Evolutionary conservation across 768 basidiomycete genomes (phyloP).

Genomic region (Kondoa malvinella): DNA sequence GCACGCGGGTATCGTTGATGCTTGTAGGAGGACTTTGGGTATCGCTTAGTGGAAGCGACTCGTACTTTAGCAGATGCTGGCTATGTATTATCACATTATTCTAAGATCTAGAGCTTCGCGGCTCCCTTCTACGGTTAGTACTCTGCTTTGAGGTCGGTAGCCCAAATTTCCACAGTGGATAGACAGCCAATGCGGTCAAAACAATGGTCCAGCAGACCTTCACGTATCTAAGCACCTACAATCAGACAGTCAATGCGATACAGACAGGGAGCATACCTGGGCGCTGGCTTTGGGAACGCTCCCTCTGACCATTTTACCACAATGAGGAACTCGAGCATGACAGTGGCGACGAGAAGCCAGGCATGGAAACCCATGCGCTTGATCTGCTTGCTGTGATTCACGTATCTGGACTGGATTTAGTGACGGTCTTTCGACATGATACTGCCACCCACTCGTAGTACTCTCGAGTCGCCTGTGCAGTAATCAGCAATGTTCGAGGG

Average conservation of each 20-base stretch:
- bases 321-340: slow-evolving; percentile 59
- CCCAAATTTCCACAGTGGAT: neutral
- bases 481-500: neutral
- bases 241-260: neutral
- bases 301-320: slow-evolving; percentile 69
- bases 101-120: neutral
- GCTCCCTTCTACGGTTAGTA: neutral
- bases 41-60: too few relatives aligned
- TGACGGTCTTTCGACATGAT: slow-evolving; percentile 42
- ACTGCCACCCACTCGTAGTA: slow-evolving; percentile 67
- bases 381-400: slow-evolving; percentile 42
- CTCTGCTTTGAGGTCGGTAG: neutral
- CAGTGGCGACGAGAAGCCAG: slow-evolving; percentile 73
- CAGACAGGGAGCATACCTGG: neutral
- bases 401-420: slow-evolving; percentile 1
- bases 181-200: neutral
- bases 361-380: slow-evolving; percentile 78
- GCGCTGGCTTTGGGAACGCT: slow-evolving; percentile 37
- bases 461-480: slow-evolving; percentile 46
- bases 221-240: neutral
- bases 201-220: neutral
- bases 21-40: too few relatives aligned
- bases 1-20: too few relatives aligned
- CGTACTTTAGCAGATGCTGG: too few relatives aligned
- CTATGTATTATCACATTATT: too few relatives aligned